Conservation (phyloP, 306 rosid species). For the Begonia peltatifolia region DNA sequence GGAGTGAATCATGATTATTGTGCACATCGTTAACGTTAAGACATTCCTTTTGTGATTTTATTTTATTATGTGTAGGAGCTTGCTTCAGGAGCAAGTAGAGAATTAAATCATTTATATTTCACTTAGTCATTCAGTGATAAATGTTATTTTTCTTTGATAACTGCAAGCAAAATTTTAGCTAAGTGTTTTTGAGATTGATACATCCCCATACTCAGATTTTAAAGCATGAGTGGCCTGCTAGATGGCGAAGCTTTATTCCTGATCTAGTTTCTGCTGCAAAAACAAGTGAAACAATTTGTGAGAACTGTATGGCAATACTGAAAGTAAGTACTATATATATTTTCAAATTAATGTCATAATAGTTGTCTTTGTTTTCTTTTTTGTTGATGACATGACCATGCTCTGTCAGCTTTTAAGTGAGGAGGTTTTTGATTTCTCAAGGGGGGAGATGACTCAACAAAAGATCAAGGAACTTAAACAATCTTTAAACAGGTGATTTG, state of each 20-base stretch:
- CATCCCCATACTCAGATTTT: conserved; percentile 37
- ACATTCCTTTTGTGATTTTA: too few species aligned
- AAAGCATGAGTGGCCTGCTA: conserved; percentile 98
- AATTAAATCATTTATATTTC: too few species aligned
- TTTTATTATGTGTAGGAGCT: too few species aligned
- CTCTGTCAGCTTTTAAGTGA: conserved; percentile 43
- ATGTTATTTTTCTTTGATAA: too few species aligned
- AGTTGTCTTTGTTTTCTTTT: conserved; percentile 1
- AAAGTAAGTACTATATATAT: conserved; percentile 32
- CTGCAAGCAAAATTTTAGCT: too few species aligned
- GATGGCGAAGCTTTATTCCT: conserved; percentile 91
- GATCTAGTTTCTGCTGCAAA: conserved; percentile 89
- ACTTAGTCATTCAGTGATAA: too few species aligned
- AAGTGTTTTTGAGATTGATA: too few species aligned
- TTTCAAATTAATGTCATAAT: neutral
- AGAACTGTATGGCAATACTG: conserved; percentile 91
- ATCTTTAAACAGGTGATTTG: conserved; percentile 57
- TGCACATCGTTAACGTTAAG: too few species aligned
- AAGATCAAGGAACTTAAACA: conserved; percentile 57
- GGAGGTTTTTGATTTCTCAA: conserved; percentile 60
- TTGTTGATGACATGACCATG: conserved; percentile 5
- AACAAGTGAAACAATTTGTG: conserved; percentile 92
- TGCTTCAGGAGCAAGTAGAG: too few species aligned
- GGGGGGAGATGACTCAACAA: conserved; percentile 59
- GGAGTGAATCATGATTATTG: too few species aligned